Conservation (phyloP, 495 filamentous ascomycete genomes). For the Trichoderma gamsii region DNA sequence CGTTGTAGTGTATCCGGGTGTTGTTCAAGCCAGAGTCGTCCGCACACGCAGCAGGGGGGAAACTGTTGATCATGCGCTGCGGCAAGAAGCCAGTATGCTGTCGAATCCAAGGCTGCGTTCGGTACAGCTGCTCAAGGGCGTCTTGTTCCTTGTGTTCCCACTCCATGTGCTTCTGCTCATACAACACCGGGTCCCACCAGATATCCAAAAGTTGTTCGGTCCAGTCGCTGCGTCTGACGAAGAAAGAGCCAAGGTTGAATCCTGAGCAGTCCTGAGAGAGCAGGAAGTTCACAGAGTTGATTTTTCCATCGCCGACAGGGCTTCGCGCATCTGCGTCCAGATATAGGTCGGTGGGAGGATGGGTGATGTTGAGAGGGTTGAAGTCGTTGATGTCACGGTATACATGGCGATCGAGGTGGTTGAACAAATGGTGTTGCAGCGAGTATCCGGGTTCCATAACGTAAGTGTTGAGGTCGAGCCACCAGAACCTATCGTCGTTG, state of each 20-base stretch:
- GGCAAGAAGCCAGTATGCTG: slow-evolving; percentile 82
- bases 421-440: slow-evolving; percentile 84
- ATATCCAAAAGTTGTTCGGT: slow-evolving; percentile 88
- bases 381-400: slow-evolving; percentile 96
- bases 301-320: slow-evolving; percentile 64
- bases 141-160: slow-evolving; percentile 99
- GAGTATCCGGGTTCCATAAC: slow-evolving; percentile 95
- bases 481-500: slow-evolving; percentile 76
- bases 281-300: slow-evolving; percentile 75
- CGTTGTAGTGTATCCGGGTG: slow-evolving; percentile 73
- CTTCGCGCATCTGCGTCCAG: slow-evolving; percentile 70
- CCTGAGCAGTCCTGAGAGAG: slow-evolving; percentile 91
- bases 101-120: slow-evolving; percentile 86
- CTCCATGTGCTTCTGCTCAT: slow-evolving; percentile 98
- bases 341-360: slow-evolving; percentile 64
- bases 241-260: slow-evolving; percentile 96
- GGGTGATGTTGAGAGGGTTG: slow-evolving; percentile 91
- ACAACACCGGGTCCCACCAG: slow-evolving; percentile 98
- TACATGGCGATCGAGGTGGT: slow-evolving; percentile 61
- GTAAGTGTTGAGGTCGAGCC: slow-evolving; percentile 96
- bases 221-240: slow-evolving; percentile 78
- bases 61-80: slow-evolving; percentile 90
- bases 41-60: slow-evolving; percentile 78
- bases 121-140: slow-evolving; percentile 87
- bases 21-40: slow-evolving; percentile 59